These are phyloP conservation scores for Auricularia sp. DNA, from an alignment of 768 basidiomycete genomes.

Conservation along the genomic window DNA sequence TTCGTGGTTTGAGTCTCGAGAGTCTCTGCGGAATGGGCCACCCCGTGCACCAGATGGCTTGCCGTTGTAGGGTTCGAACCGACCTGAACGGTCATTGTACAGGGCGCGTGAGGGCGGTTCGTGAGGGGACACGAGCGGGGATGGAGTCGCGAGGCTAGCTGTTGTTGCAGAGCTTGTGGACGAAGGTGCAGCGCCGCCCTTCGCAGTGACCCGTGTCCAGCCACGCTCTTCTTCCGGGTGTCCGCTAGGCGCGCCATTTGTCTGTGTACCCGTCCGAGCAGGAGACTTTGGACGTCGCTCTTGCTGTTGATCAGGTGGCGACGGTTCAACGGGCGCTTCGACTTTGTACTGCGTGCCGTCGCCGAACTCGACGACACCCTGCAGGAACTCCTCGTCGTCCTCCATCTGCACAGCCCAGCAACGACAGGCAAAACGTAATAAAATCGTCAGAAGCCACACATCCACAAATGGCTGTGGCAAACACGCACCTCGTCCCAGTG, in stretches of 20 bases:
- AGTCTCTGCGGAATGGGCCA: not conserved
- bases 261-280: slow-evolving; percentile 10
- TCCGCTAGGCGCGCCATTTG: slow-evolving; percentile 11
- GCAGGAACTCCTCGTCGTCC: slow-evolving; percentile 85
- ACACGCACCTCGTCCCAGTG: slow-evolving; percentile 93
- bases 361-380: slow-evolving; percentile 87
- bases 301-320: slow-evolving; percentile 8
- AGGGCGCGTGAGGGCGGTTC: slow-evolving; percentile 50
- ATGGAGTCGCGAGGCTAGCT: slow-evolving; percentile 30
- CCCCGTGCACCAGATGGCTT: slow-evolving; percentile 2
- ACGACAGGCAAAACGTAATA: not conserved
- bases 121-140: slow-evolving; percentile 22
- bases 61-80: slow-evolving; percentile 66
- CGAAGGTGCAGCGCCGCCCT: slow-evolving; percentile 5
- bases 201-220: not conserved
- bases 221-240: not conserved
- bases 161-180: slow-evolving; percentile 30
- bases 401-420: slow-evolving; percentile 47
- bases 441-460: not conserved
- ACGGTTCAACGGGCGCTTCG: slow-evolving; percentile 27
- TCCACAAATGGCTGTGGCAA: not conserved
- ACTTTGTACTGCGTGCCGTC: slow-evolving; percentile 90
- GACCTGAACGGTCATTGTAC: slow-evolving; percentile 94
- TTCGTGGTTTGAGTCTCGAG: not conserved
- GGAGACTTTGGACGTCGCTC: slow-evolving; percentile 2